Conservation (phyloP, 1,284 basidiomycete genomes). For the Tilletia setariae region DNA sequence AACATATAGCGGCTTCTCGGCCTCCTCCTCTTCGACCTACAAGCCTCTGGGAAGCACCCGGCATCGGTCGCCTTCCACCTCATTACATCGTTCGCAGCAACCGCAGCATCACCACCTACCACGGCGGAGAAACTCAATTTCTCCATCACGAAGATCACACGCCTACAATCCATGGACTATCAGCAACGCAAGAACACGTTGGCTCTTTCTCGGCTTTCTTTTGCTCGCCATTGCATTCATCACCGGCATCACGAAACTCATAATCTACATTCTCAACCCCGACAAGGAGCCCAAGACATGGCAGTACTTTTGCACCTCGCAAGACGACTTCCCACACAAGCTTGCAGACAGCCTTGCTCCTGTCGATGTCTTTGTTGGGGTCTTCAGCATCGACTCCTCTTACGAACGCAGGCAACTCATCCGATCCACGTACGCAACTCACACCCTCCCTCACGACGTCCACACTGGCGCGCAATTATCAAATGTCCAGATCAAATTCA, state of each 20-base stretch:
- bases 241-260: constrained; percentile 61
- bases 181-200: constrained; percentile 65
- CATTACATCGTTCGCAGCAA: not conserved
- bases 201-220: constrained; percentile 59
- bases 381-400: constrained; percentile 75
- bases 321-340: constrained; percentile 56
- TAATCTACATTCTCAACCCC: constrained; percentile 89
- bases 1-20: not conserved
- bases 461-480: constrained; percentile 55
- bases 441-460: constrained; percentile 56
- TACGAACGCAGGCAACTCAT: constrained; percentile 84
- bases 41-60: not conserved
- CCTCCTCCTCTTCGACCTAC: not conserved
- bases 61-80: not conserved
- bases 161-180: constrained; percentile 61
- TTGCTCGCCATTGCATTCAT: constrained; percentile 67
- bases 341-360: constrained; percentile 71
- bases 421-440: constrained; percentile 82
- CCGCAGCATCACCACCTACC: not conserved
- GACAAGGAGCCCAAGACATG: constrained; percentile 92
- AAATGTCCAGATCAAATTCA: constrained; percentile 83
- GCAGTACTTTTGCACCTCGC: constrained; percentile 79
- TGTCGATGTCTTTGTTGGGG: constrained; percentile 81
- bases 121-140: not conserved
- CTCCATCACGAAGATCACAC: not conserved